Base-by-base conservation (phyloP, 2,329 filamentous ascomycete species). In the Diplodia scrobiculata region DNA sequence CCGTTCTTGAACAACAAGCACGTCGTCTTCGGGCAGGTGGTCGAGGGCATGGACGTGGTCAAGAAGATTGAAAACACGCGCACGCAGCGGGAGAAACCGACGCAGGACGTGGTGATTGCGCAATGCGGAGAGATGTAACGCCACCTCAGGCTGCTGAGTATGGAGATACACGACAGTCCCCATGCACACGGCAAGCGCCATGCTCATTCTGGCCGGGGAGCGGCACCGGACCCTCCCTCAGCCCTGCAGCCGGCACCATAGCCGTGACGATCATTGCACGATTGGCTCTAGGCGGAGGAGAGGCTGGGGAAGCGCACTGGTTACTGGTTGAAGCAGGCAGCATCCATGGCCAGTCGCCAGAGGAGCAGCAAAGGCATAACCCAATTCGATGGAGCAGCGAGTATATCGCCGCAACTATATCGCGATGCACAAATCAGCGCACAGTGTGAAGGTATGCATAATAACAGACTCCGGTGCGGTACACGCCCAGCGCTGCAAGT, bases 1-100 rank as follows among this genome's bases (percentile, higher is more conserved):
- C 91, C 92, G 1, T 96, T 96, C 75, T 82, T 99, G 29, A 90
- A 98, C 79, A 86, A 86, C 74, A 98, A 98, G 80, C 95, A 99
- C 77, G 92, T 97, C 66, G 93, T 98, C 19, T 98, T 98, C 73
- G 95, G 95, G 60, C 89, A 91, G 76, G 94, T 98, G 1, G 83
- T 92, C 52, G 91, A 93, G 48, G 93, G 94, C 45, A 89, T 97
- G 86, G 92, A 97, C 67, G 87, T 97, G 5, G 91, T 98, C 51
- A 85, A 84, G 71, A 98, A 96, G 86, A 90, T 99, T 79, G 94
- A 98, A 82, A 89, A 90, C 68, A 95, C 91, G 36, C 89, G 94
- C 10, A 91, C 89, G 3, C 85, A 87, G 69, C 86, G 90, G 75
- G 94, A 97, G 74, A 86, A 90, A 74, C 95, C 94, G 3, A 90